Conservation (phyloP, 495 filamentous ascomycete genomes). For the Penicillium pulvis region DNA sequence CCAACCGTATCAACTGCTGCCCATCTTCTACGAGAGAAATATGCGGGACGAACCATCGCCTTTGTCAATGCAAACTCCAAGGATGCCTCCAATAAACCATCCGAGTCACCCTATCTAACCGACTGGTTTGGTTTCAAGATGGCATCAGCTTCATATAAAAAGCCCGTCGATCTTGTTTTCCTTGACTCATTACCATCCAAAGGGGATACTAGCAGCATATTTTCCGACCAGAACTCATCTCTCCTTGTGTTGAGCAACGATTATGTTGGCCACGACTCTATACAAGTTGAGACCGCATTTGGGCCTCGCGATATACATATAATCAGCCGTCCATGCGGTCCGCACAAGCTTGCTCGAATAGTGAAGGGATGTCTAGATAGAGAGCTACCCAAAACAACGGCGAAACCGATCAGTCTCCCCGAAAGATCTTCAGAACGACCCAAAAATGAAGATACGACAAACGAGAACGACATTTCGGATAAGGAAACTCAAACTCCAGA, state of each 20-base stretch:
- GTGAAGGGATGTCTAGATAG: conserved; percentile 36
- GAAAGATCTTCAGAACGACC: neutral
- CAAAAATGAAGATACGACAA: neutral
- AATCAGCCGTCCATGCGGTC: conserved; percentile 56
- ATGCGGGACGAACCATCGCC: conserved; percentile 30
- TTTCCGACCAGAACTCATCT: conserved; percentile 12
- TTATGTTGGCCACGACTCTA: conserved; percentile 24
- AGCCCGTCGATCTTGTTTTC: conserved; percentile 38
- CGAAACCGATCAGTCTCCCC: neutral
- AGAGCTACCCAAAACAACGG: neutral
- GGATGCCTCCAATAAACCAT: conserved; percentile 15
- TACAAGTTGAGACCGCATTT: conserved; percentile 22
- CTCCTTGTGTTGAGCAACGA: conserved; percentile 35
- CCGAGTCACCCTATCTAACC: conserved; percentile 37
- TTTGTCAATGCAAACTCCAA: conserved; percentile 35
- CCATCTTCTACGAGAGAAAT: conserved; percentile 22
- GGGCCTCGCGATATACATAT: conserved; percentile 33
- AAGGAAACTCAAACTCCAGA: neutral
- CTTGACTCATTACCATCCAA: conserved; percentile 28
- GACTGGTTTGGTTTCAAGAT: conserved; percentile 47
- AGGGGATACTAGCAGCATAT: neutral
- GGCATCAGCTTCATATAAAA: conserved; percentile 26
- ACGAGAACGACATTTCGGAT: neutral
- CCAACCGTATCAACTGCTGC: conserved; percentile 14
- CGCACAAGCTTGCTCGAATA: conserved; percentile 61